Conservation (phyloP, 306 rosid genomes). For the Vicia villosa region DNA sequence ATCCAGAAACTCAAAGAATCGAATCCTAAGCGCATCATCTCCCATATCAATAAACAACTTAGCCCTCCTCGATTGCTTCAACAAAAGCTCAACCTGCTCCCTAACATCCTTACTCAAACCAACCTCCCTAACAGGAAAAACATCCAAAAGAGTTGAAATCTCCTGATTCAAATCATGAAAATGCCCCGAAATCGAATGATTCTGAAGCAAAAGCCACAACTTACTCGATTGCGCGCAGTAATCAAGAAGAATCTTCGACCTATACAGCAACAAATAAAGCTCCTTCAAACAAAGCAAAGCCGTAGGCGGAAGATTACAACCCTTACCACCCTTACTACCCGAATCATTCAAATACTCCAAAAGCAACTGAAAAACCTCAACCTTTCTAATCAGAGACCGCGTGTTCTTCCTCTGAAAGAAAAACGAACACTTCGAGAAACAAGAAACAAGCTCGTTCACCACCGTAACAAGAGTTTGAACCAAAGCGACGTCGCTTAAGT, state of each 20-base stretch:
- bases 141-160: constrained; percentile 85
- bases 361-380: constrained; percentile 65
- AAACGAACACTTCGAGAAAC: constrained; percentile 55
- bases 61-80: constrained; percentile 63
- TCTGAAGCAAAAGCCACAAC: constrained; percentile 93
- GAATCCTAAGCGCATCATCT: constrained; percentile 62
- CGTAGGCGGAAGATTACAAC: constrained; percentile 51
- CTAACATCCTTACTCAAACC: constrained; percentile 70
- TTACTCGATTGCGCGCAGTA: constrained; percentile 81
- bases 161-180: constrained; percentile 90
- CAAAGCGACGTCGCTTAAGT: constrained; percentile 66
- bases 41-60: constrained; percentile 59
- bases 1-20: constrained; percentile 54
- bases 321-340: neutral
- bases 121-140: constrained; percentile 69
- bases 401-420: constrained; percentile 74
- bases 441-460: constrained; percentile 55
- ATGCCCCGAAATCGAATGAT: constrained; percentile 84
- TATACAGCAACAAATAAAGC: constrained; percentile 72
- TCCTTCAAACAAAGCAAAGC: constrained; percentile 80
- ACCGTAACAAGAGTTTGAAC: constrained; percentile 67
- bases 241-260: constrained; percentile 90
- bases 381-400: constrained; percentile 65
- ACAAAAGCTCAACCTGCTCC: constrained; percentile 84
- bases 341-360: constrained; percentile 66